phyloP scores from a whole-genome alignment of 2,329 filamentous ascomycete species.

The Aspergillus phoenicis region DNA sequence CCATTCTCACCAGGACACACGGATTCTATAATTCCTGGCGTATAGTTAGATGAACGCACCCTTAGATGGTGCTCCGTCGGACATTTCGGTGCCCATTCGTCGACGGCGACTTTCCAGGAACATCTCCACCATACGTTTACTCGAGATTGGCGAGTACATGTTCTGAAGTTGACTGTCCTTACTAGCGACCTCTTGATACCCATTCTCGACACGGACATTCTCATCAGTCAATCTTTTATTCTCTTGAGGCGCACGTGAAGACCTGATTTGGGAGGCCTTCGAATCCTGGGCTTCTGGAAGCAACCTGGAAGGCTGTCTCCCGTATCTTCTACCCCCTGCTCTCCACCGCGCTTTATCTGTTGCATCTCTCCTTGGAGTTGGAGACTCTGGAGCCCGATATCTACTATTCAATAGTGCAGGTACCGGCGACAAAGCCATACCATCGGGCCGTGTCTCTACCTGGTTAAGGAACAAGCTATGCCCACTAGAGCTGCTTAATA shows the following conservation, averaged over 20 bases:
- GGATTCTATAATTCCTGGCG: neutral
- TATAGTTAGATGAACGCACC: constrained; percentile 32
- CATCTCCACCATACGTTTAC: constrained; percentile 42
- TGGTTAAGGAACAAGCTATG: constrained; percentile 8
- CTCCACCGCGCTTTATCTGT: constrained; percentile 22
- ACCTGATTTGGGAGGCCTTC: constrained; percentile 30
- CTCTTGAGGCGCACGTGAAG: constrained; percentile 29
- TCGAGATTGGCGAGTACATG: constrained; percentile 31
- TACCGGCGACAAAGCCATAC: constrained; percentile 26
- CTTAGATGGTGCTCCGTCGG: constrained; percentile 21
- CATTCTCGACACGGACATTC: constrained; percentile 27
- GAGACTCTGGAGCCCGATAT: constrained; percentile 30
- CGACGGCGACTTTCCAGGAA: constrained; percentile 40
- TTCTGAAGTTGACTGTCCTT: constrained; percentile 26
- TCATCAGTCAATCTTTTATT: constrained; percentile 31
- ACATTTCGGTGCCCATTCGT: constrained; percentile 21
- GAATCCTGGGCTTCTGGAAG: constrained; percentile 25
- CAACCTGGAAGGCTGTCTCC: constrained; percentile 26
- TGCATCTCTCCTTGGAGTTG: constrained; percentile 30
- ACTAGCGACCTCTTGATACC: constrained; percentile 20
- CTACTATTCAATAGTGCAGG: constrained; percentile 26
- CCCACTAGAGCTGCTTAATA: neutral
- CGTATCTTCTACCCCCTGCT: constrained; percentile 26
- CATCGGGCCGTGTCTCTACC: constrained; percentile 4
- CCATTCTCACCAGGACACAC: neutral